These are phyloP conservation scores for Umbilicus rupestris DNA, from an alignment of 164 flowering plant species.

Conservation along the genomic window DNA sequence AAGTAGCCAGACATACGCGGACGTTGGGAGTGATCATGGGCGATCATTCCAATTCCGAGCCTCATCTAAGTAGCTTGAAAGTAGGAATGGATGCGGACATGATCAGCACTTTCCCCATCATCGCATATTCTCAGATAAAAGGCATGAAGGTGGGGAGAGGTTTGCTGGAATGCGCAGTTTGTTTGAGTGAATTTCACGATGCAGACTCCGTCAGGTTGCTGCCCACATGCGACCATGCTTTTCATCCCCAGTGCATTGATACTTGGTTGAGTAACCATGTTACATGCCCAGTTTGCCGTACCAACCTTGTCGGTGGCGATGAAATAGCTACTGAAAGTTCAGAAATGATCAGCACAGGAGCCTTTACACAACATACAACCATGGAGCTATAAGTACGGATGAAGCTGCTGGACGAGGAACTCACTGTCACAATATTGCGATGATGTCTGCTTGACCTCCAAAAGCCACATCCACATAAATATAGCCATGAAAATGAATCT, in stretches of 20 bases:
- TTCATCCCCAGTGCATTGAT: slow-evolving; percentile 32
- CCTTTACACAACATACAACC: background rate
- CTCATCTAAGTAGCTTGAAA: background rate
- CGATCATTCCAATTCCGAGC: background rate
- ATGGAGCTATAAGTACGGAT: background rate
- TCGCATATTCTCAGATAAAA: slow-evolving; percentile 21
- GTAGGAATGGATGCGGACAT: slow-evolving; percentile 21
- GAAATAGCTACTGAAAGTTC: background rate
- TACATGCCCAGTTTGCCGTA: background rate
- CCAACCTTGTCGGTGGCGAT: background rate
- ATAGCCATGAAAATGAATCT: background rate
- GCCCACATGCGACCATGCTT: slow-evolving; percentile 25
- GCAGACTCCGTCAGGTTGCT: slow-evolving; percentile 20
- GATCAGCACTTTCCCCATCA: slow-evolving; percentile 21
- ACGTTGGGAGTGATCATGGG: background rate
- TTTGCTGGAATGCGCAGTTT: slow-evolving; percentile 18
- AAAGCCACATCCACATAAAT: background rate
- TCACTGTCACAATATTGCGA: background rate
- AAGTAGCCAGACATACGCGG: background rate
- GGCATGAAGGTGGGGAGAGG: slow-evolving; percentile 13
- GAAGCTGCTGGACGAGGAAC: background rate
- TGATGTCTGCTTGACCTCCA: background rate
- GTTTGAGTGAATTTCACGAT: slow-evolving; percentile 20
- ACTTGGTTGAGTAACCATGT: slow-evolving; percentile 13
- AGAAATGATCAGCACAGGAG: background rate